These are phyloP conservation scores for Mucor irregularis DNA, from an alignment of 371 early-diverging fungal genomes.

Conservation along the genomic window DNA sequence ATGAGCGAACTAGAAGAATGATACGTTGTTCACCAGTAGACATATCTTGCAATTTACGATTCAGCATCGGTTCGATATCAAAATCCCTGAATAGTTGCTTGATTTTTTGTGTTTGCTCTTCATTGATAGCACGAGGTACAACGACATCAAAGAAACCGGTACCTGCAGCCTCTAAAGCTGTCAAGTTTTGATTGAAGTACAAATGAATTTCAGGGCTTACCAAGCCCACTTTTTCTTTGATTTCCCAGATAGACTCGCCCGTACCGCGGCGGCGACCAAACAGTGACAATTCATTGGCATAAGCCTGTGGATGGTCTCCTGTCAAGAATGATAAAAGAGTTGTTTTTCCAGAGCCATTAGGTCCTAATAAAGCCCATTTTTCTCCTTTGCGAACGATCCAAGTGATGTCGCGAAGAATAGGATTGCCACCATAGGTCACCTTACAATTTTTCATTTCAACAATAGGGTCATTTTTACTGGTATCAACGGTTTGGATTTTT, in stretches of 20 bases:
- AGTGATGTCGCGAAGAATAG: constrained; percentile 45
- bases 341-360: constrained; percentile 65
- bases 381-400: constrained; percentile 59
- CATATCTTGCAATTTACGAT: constrained; percentile 37
- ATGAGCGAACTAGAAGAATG: constrained; percentile 51
- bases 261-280: constrained; percentile 61
- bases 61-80: constrained; percentile 29
- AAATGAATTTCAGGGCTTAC: constrained; percentile 63
- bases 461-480: constrained; percentile 22
- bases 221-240: constrained; percentile 49
- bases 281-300: constrained; percentile 55
- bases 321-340: constrained; percentile 61
- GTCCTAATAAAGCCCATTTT: constrained; percentile 58
- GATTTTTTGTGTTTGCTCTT: constrained; percentile 24
- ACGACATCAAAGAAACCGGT: constrained; percentile 53
- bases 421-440: constrained; percentile 45
- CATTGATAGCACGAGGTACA: constrained; percentile 28
- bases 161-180: constrained; percentile 43
- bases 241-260: constrained; percentile 62
- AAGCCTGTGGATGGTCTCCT: constrained; percentile 69
- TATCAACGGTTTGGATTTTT: background rate
- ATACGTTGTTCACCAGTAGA: constrained; percentile 61
- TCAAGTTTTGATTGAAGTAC: constrained; percentile 50
- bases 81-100: constrained; percentile 44
- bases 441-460: constrained; percentile 51